phyloP scores from a whole-genome alignment of 1,139 yeast species.

The Yamadazyma diddensiae region DNA sequence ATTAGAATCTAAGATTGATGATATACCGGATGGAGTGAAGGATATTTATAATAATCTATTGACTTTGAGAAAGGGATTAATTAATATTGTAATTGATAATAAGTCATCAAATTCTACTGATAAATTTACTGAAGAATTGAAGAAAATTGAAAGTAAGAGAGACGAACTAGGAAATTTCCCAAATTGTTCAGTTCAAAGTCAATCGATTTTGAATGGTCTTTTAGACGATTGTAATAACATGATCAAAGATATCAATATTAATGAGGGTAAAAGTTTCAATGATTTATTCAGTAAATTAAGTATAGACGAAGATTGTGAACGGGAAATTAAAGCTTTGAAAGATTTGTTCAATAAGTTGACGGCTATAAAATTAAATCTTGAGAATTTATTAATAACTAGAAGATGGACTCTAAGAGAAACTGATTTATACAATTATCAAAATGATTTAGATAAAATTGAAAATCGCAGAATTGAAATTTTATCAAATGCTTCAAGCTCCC shows the following conservation, averaged over 20 bases:
- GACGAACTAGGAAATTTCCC: constrained; percentile 36
- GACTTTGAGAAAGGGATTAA: constrained; percentile 30
- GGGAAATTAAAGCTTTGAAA: constrained; percentile 16
- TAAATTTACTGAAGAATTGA: constrained; percentile 20
- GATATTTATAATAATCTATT: constrained; percentile 48
- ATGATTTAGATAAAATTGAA: constrained; percentile 69
- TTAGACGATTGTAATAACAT: constrained; percentile 81
- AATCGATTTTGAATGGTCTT: constrained; percentile 66
- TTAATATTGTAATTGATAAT: constrained; percentile 30
- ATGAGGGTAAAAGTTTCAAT: constrained; percentile 37
- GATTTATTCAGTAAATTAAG: constrained; percentile 24
- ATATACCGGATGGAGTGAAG: constrained; percentile 55
- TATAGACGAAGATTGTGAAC: constrained; percentile 15
- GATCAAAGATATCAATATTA: constrained; percentile 64
- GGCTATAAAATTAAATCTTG: constrained; percentile 68
- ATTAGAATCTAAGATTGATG: constrained; percentile 52
- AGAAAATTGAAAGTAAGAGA: constrained; percentile 29
- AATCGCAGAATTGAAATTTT: constrained; percentile 50
- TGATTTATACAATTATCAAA: constrained; percentile 81
- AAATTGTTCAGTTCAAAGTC: constrained; percentile 29
- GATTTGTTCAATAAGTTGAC: constrained; percentile 42
- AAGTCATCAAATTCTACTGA: constrained; percentile 3
- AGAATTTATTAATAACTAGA: constrained; percentile 80
- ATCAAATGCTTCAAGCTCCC: constrained; percentile 7
- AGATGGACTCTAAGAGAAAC: constrained; percentile 97